Conservation (phyloP, 352 stramenopile species). For the Phytophthora sp. region DNA sequence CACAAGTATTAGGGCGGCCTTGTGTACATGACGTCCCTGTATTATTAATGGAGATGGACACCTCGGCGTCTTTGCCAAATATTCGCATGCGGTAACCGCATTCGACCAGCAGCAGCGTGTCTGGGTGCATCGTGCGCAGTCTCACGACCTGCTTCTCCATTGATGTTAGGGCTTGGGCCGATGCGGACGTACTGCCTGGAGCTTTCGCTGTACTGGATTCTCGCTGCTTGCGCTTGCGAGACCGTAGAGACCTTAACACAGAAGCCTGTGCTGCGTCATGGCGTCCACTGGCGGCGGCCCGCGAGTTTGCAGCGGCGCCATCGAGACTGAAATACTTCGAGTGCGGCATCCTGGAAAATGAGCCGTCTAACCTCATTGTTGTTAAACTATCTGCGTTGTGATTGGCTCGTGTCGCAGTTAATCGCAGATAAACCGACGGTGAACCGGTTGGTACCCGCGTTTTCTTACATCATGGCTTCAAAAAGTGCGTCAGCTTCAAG, state of each 20-base stretch:
- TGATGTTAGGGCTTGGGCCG: slow-evolving; percentile 45
- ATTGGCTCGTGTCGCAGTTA: slow-evolving; percentile 1
- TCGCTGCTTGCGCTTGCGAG: slow-evolving; percentile 28
- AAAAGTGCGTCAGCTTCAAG: neutral
- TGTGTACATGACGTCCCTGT: neutral
- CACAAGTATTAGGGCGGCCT: no score
- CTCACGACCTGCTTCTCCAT: slow-evolving; percentile 80
- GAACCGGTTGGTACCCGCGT: neutral
- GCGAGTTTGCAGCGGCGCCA: neutral
- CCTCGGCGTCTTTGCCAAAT: slow-evolving; percentile 76
- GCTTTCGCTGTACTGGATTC: slow-evolving; percentile 3
- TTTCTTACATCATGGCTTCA: slow-evolving; percentile 5
- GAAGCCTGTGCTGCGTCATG: neutral
- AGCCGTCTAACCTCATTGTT: neutral
- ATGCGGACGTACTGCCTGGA: neutral
- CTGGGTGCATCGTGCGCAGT: slow-evolving; percentile 47
- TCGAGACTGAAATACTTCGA: slow-evolving; percentile 19
- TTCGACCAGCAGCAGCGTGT: slow-evolving; percentile 74
- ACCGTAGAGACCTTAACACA: slow-evolving; percentile 8
- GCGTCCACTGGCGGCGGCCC: neutral
- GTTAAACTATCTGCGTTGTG: neutral
- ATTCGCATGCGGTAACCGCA: slow-evolving; percentile 84
- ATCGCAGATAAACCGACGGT: neutral
- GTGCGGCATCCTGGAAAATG: neutral
- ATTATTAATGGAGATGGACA: slow-evolving; percentile 1